Base-by-base conservation (phyloP, 768 basidiomycete genomes). In the Leccinum barrowsii region DNA sequence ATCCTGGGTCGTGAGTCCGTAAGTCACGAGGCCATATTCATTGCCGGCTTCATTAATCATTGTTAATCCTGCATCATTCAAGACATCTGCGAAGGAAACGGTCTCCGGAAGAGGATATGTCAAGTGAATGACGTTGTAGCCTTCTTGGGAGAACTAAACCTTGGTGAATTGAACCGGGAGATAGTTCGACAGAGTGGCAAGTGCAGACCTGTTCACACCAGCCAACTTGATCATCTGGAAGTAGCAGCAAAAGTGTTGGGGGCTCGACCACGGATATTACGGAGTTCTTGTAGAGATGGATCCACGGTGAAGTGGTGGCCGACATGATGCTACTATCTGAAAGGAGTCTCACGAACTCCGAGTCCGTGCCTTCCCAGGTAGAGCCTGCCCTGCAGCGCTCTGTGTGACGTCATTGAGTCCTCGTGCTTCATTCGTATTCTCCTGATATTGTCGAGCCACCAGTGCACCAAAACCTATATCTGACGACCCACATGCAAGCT, bases 111-210 rank as follows among this genome's bases (percentile, higher is more conserved):
- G 50, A 28, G 73, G 70, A 32, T 71, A 74, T 2, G 60, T 34
- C 10, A 76, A 54, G 32, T 73, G 74, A 10, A 71, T 54, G 17
- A 76, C 70, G n/a, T 69, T 61, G 59, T 78, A 76, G 26, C 77
- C 77, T 59, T 78, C 78, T 56, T 75, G 73, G 32, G 76, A 61
- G 59, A 74, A 70, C 72, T 76, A 54, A n/a, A 34, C 15, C 4
- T 26, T 21, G 21, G 59, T 55, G 28, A 64, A 49, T 17, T 28
- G 8, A 26, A 15, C 12, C 26, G 13, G 17, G 2, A 50, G 28
- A 26, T 3, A 44, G 42, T 44, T 46, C 12, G 46, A 12, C 46
- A 44, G 10, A 7, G 12, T 21, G 21, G 21, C 21, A 21, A 21
- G 21, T 55, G 13, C 34, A 21, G 35, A 75, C 76, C 66, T 77